Evolutionary conservation across 805 yeast species (phyloP).

Genomic region (Schwanniomyces vanrijiae): DNA sequence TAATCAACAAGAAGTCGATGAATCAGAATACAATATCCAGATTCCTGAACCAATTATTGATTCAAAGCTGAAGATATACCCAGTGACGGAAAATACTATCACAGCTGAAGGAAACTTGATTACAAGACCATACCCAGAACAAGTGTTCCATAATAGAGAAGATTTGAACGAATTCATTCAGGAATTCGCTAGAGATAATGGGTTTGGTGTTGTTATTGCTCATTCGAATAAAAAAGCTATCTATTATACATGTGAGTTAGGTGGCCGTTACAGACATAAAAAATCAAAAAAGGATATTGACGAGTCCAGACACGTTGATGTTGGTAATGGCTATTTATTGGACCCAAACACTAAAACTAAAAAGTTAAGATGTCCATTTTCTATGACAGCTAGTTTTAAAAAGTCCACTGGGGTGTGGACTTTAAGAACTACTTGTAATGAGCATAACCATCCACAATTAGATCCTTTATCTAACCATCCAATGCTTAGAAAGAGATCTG

Average conservation of each 20-base stretch:
- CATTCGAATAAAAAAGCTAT: constrained; percentile 60
- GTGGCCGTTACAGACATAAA: constrained; percentile 56
- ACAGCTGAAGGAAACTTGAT: constrained; percentile 51
- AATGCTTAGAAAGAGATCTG: constrained; percentile 54
- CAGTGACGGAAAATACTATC: constrained; percentile 44
- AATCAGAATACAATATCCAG: constrained; percentile 43
- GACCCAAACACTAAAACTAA: constrained; percentile 48
- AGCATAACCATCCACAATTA: constrained; percentile 58
- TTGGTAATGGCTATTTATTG: constrained; percentile 33
- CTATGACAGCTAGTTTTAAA: constrained; percentile 57
- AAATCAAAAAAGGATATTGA: constrained; percentile 29
- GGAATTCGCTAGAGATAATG: constrained; percentile 57
- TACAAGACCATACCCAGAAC: constrained; percentile 55
- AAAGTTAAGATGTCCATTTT: constrained; percentile 55
- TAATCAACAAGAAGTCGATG: constrained; percentile 24
- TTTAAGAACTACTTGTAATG: constrained; percentile 52
- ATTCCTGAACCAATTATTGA: constrained; percentile 47
- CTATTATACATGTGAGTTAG: constrained; percentile 58
- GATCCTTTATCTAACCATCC: constrained; percentile 58
- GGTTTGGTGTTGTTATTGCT: constrained; percentile 59
- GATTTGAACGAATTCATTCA: constrained; percentile 53
- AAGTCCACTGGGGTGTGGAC: constrained; percentile 53
- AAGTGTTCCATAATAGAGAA: constrained; percentile 48
- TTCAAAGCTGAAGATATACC: constrained; percentile 43
- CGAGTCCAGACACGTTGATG: constrained; percentile 22